A percentile compares a stretch with the other conserved stretches of the same genome.
Evolutionary conservation across 2,329 filamentous ascomycete genomes (phyloP).

Genomic region (Magnaporthiopsis poae): DNA sequence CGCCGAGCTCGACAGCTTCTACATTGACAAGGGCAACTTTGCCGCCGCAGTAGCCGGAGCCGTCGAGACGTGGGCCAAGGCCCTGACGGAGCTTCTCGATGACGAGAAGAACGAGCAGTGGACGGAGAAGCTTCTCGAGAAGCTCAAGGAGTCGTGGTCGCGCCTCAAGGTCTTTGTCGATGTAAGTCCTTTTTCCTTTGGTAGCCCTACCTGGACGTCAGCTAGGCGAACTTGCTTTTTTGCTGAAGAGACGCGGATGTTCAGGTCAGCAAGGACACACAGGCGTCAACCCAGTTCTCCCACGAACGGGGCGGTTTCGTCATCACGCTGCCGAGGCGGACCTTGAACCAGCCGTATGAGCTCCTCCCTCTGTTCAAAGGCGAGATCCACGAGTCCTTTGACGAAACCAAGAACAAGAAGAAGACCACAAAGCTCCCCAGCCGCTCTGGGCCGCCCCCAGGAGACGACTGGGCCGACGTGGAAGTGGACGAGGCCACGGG

Average conservation of each 20-base stretch:
- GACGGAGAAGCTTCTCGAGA: conserved; percentile 33
- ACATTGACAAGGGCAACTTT: conserved; percentile 31
- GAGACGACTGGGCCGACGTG: conserved; percentile 37
- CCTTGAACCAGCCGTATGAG: conserved; percentile 22
- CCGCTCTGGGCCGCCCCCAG: conserved; percentile 7
- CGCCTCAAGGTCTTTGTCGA: conserved; percentile 28
- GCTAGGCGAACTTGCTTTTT: too few species aligned
- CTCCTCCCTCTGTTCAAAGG: conserved; percentile 27
- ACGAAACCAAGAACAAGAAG: conserved; percentile 15
- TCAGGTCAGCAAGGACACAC: conserved; percentile 13
- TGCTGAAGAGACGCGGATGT: neutral
- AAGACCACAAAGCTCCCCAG: conserved; percentile 1
- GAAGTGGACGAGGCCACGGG: conserved; percentile 22
- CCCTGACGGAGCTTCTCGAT: conserved; percentile 31
- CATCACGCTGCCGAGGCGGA: conserved; percentile 26
- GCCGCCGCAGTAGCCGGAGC: conserved; percentile 26
- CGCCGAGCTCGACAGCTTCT: conserved; percentile 26
- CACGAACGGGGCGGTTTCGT: conserved; percentile 27
- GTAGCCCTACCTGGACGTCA: neutral
- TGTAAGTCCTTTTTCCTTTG: conserved; percentile 16
- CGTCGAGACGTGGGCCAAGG: conserved; percentile 30
- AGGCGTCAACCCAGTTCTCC: conserved; percentile 29
- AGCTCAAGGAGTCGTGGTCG: conserved; percentile 13
- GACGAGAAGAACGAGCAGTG: conserved; percentile 29
- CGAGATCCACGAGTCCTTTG: conserved; percentile 27